These are phyloP conservation scores for Paecilomyces sp. DNA, from an alignment of 2,329 filamentous ascomycete species.

Conservation along the genomic window DNA sequence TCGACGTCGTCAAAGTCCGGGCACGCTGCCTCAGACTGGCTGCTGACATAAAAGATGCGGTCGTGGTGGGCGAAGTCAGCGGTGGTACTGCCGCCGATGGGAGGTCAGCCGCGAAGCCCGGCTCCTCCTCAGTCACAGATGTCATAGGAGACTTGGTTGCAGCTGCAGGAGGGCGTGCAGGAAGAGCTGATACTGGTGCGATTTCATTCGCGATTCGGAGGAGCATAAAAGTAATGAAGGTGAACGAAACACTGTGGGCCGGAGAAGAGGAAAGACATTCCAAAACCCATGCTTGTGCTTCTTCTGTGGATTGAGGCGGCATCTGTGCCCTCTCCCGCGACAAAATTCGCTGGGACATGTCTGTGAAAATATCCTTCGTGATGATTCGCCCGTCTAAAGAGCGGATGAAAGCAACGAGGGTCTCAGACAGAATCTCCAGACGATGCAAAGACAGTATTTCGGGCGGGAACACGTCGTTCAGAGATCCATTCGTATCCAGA, in stretches of 20 bases:
- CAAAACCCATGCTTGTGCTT: constrained; percentile 56
- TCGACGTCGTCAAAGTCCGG: constrained; percentile 15
- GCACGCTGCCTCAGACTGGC: constrained; percentile 23
- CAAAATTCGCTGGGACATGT: constrained; percentile 54
- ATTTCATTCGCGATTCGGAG: constrained; percentile 52
- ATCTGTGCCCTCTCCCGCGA: constrained; percentile 45
- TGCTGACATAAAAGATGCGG: constrained; percentile 17
- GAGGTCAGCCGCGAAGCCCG: background rate
- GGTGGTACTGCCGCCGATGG: constrained; percentile 11
- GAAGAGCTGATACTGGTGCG: constrained; percentile 28
- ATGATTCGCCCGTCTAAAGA: constrained; percentile 76
- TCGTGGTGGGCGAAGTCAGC: constrained; percentile 3
- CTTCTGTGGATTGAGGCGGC: constrained; percentile 42
- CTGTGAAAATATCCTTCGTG: constrained; percentile 61
- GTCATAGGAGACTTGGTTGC: constrained; percentile 13
- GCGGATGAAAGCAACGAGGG: constrained; percentile 65
- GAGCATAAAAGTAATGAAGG: constrained; percentile 76
- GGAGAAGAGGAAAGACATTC: constrained; percentile 67
- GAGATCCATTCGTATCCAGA: constrained; percentile 61
- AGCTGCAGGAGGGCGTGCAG: constrained; percentile 2
- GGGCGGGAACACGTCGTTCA: constrained; percentile 55
- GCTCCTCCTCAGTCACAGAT: constrained; percentile 1
- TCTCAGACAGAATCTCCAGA: constrained; percentile 67
- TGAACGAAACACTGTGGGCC: constrained; percentile 80
- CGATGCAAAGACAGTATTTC: constrained; percentile 59